These are phyloP conservation scores for Cercospora sp. DNA, from an alignment of 2,329 filamentous ascomycete genomes.

Conservation along the genomic window DNA sequence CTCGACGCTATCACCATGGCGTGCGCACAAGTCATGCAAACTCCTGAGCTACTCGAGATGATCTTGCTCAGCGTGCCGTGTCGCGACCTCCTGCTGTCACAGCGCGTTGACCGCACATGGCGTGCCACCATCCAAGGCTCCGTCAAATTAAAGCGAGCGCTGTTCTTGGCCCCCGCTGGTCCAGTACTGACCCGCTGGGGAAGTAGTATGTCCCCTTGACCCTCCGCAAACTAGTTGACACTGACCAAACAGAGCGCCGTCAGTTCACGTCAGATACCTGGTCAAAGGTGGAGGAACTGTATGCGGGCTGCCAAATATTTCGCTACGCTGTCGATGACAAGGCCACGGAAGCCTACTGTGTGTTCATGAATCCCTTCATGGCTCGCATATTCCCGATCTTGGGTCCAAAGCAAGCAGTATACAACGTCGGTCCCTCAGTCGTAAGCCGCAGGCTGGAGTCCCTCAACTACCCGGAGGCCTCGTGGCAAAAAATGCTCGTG, in stretches of 20 bases:
- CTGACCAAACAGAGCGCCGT: no score
- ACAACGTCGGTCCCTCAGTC: background rate
- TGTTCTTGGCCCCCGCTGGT: background rate
- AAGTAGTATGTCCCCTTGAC: no score
- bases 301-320: no score
- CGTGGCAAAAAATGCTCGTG: slow-evolving; percentile 9
- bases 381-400: background rate
- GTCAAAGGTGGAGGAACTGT: no score
- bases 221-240: no score
- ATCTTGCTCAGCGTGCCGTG: background rate
- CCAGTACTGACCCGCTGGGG: background rate
- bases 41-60: slow-evolving; percentile 9
- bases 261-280: no score
- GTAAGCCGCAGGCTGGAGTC: background rate
- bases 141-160: background rate
- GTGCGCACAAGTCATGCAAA: background rate
- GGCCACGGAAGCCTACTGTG: background rate
- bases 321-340: background rate
- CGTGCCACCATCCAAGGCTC: background rate
- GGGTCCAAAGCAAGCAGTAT: no score
- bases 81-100: slow-evolving; percentile 1
- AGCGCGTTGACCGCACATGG: slow-evolving; percentile 5
- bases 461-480: background rate
- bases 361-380: background rate
- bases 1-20: background rate